Evolutionary conservation across 140 eudicot species (phyloP).

Genomic region (Senecio squalidus): DNA sequence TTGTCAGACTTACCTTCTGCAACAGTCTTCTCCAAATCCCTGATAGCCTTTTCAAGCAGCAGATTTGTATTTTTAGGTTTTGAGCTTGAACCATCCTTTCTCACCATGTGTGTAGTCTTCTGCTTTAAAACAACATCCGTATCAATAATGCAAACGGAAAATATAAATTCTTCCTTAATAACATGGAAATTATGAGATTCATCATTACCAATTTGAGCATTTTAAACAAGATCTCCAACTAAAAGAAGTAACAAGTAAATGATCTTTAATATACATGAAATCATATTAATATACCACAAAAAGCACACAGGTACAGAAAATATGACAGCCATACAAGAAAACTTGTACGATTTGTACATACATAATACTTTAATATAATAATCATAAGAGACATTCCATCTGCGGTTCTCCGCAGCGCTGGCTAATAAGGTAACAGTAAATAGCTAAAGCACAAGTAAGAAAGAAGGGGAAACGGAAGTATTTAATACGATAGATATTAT

Average conservation of each 20-base stretch:
- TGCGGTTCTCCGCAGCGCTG: not conserved
- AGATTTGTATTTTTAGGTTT: slow-evolving; percentile 41
- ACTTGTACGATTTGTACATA: slow-evolving; percentile 1
- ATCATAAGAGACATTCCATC: not conserved
- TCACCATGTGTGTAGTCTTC: slow-evolving; percentile 45
- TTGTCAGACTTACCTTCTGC: slow-evolving; percentile 67
- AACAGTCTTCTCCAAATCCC: slow-evolving; percentile 91
- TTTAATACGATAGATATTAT: too few relatives aligned
- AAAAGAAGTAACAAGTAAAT: not conserved
- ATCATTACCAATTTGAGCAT: slow-evolving; percentile 6
- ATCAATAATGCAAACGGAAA: slow-evolving; percentile 11
- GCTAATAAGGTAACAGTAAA: not conserved
- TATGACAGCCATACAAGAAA: slow-evolving; percentile 6
- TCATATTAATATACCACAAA: not conserved
- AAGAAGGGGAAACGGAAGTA: not conserved
- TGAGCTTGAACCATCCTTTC: slow-evolving; percentile 74
- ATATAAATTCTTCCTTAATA: not conserved
- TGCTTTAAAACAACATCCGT: slow-evolving; percentile 25
- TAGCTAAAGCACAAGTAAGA: not conserved
- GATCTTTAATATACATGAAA: slow-evolving; percentile 6
- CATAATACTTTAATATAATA: not conserved
- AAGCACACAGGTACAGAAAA: not conserved
- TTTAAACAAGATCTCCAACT: not conserved
- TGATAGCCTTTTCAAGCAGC: slow-evolving; percentile 80
- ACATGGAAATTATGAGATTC: slow-evolving; percentile 1